Base-by-base conservation (phyloP, 495 filamentous ascomycete species). In the Schizothecium vesticola region DNA sequence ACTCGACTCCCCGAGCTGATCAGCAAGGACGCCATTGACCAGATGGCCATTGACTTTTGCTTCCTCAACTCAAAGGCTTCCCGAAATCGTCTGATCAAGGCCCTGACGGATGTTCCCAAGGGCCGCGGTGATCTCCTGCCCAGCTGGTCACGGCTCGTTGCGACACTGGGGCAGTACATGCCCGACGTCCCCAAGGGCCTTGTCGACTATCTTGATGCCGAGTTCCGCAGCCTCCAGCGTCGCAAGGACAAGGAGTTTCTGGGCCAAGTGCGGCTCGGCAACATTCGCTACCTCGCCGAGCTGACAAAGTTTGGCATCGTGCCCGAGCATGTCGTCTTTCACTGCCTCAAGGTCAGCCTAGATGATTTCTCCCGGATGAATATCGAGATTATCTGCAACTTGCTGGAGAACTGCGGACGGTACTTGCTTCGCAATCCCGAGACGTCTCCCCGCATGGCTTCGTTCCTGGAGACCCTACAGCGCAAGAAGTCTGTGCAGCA, bases 331-430 rank as follows among this genome's bases (percentile, higher is more conserved):
- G 94, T 98, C 71, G 95, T 98, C 67, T 99, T 99, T 79, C 96
- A 99, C 72, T 98, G 94, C 78, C 86, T 99, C 69, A 98, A 96
- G 77, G 94, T 99, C 72, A 95, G 95, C 68, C 81, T 98, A 7
- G 96, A 99, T 72, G 95, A 99, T 69, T 98, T 99, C 71, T 97
- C 96, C 10, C 87, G 94, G 70, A 96, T 97, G 88, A 98, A 98
- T 73, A 96, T 99, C 68, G 96, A 99, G 77, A 97, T 99, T 72
- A 96, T 98, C 70, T 94, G 94, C 72, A 93, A 96, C 72, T 82
- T 97, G n/a, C 84, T 99, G 9, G 95, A 99, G 80, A 98, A 97
- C 73, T 99, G 96, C 73, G 95, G 95, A 33, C 89, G 94, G 8
- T 99, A 97, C 80, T 81, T 99, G 56, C 85, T 98, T 61, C 92